A percentile compares a stretch with the other conserved stretches of the same genome.
Evolutionary conservation across 75 land plant genomes (phyloP).

Genomic region (Cupressus sempervirens): DNA sequence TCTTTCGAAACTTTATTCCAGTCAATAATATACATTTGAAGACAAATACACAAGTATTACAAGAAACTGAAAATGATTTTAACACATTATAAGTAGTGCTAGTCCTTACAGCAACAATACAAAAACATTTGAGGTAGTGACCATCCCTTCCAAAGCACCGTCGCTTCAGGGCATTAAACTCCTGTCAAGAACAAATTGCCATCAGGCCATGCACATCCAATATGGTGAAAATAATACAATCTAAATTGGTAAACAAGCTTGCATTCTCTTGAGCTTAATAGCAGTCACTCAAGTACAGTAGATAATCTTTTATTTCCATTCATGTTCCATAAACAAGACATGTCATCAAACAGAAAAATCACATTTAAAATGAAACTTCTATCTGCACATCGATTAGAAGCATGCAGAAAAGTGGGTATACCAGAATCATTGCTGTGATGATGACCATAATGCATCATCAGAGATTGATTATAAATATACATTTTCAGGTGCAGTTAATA

Average conservation of each 20-base stretch:
- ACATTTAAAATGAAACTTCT: neutral
- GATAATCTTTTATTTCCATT: neutral
- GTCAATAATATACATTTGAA: neutral
- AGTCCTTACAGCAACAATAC: constrained; percentile 54
- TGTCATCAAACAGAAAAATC: neutral
- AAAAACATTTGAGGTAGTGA: constrained; percentile 42
- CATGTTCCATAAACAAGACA: neutral
- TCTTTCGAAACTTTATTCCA: neutral
- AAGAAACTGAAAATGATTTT: neutral
- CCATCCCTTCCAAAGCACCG: constrained; percentile 53
- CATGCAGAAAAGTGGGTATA: neutral
- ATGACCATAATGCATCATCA: neutral
- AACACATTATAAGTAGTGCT: neutral
- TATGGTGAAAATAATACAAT: neutral
- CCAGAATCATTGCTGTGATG: neutral
- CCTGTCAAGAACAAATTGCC: constrained; percentile 31
- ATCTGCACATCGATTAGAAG: neutral
- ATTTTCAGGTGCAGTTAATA: neutral
- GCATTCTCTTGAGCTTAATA: neutral
- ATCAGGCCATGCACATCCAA: neutral
- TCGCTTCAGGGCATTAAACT: constrained; percentile 68
- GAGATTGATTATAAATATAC: neutral
- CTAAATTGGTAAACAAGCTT: neutral
- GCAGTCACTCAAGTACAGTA: neutral
- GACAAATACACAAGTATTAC: neutral